Base-by-base conservation (phyloP, 345 rosid species). In the Toxicodendron radicans region DNA sequence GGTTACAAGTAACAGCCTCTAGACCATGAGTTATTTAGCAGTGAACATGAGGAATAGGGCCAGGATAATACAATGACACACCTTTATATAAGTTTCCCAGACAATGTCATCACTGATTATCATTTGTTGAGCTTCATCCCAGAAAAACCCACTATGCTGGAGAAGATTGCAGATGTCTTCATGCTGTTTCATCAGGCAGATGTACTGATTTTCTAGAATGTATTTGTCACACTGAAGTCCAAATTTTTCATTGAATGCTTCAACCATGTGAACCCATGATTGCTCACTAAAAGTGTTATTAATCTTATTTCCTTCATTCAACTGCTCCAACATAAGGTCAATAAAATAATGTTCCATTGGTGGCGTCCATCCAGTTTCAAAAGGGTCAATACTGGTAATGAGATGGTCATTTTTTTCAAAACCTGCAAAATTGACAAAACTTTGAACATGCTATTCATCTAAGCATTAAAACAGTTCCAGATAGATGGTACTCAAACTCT, bases 81-180 rank as follows among this genome's bases (percentile, higher is more conserved):
- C 98, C 90, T 91, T 82, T 43, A 75, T 57, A 76, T 86, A 86
- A 62, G 80, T 81, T 82, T 86, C 90, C 95, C 93, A 93, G 35
- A 64, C 73, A 23, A 83, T 83, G 66, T 87, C 79, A 57, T 72
- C 85, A 35, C 89, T 93, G 57, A 72, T 73, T 30, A 91, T 72
- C 74, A 79, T 87, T 72, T 87, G 85, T 62, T 69, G 89, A 65
- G 78, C 76, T 45, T 72, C 94, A 79, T 89, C 90, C 95, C 92
- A 93, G 61, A 79, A 16, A 63, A 93, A 91, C 54, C 87, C 91
- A 58, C 24, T 33, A 13, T 79, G 82, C 80, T 70, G 78, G 49
- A 90, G 90, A 76, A 93, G 83, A 75, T 41, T 73, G 80, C 75
- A 81, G 64, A 91, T 84, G 56, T 84, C 85, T 0, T 89, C 82